Evolutionary conservation across 352 stramenopile genomes (phyloP).

Genomic region (Plasmopara viticola): DNA sequence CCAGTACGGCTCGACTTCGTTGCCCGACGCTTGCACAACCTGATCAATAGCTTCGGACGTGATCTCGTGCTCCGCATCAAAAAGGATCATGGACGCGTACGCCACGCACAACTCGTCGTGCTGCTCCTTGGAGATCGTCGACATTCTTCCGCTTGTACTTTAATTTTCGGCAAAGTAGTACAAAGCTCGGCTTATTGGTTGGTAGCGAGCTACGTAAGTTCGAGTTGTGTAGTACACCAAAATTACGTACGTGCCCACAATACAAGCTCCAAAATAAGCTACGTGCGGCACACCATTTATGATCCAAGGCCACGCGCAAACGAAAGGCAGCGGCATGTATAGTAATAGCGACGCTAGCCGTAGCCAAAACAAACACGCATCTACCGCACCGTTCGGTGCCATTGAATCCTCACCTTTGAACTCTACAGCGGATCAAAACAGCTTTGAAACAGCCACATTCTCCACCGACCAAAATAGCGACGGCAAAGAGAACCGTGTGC

Average conservation of each 20-base stretch:
- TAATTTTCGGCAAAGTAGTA: slow-evolving; percentile 47
- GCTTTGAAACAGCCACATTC: slow-evolving; percentile 9
- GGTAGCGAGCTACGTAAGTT: slow-evolving; percentile 28
- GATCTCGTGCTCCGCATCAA: slow-evolving; percentile 81
- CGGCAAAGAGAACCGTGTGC: slow-evolving; percentile 26
- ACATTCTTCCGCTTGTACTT: slow-evolving; percentile 54
- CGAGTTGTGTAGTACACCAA: slow-evolving; percentile 2
- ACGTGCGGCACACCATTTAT: not conserved
- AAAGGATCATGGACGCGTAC: slow-evolving; percentile 81
- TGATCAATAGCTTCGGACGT: slow-evolving; percentile 58
- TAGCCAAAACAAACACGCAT: slow-evolving; percentile 22
- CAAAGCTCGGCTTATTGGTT: slow-evolving; percentile 24
- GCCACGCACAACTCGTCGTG: slow-evolving; percentile 81
- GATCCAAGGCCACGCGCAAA: not conserved
- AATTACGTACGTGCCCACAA: slow-evolving; percentile 3
- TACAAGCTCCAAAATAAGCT: not conserved
- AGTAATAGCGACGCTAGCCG: slow-evolving; percentile 7
- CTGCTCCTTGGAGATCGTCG: slow-evolving; percentile 76
- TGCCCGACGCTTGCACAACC: slow-evolving; percentile 68
- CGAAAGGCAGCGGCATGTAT: slow-evolving; percentile 9
- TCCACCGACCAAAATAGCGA: slow-evolving; percentile 7
- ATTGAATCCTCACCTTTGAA: slow-evolving; percentile 7
- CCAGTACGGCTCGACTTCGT: slow-evolving; percentile 85
- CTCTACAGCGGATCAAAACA: slow-evolving; percentile 4
- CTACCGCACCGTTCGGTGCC: slow-evolving; percentile 21